phyloP scores from a whole-genome alignment of 305 asterid species.

The Andrographis paniculata region DNA sequence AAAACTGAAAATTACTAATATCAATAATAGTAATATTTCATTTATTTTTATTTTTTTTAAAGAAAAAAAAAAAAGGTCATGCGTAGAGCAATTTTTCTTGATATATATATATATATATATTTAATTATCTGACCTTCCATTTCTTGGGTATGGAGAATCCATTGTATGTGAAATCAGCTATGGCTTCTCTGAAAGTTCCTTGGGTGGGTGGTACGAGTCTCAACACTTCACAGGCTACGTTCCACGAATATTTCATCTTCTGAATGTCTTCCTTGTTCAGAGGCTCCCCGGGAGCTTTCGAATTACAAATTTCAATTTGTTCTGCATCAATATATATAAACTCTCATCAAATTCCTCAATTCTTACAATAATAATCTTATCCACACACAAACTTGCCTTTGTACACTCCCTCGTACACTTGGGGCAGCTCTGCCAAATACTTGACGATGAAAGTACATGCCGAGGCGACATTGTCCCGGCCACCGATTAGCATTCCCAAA shows the following conservation, averaged over 20 bases:
- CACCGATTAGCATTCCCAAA: constrained; percentile 15
- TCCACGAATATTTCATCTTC: constrained; percentile 21
- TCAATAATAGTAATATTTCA: too few relatives aligned
- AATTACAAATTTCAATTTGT: constrained; percentile 17
- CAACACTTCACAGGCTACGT: constrained; percentile 15
- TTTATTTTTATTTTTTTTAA: too few relatives aligned
- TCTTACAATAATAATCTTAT: neutral
- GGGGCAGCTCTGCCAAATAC: constrained; percentile 18
- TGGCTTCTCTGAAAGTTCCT: constrained; percentile 23
- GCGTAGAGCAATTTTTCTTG: too few relatives aligned
- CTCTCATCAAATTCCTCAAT: too few relatives aligned
- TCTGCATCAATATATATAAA: too few relatives aligned
- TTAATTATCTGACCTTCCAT: too few relatives aligned
- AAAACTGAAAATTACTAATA: too few relatives aligned
- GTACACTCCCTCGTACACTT: constrained; percentile 17
- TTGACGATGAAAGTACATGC: constrained; percentile 13
- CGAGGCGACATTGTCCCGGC: constrained; percentile 18
- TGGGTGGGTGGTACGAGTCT: constrained; percentile 19
- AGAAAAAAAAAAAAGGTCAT: too few relatives aligned
- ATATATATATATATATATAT: too few relatives aligned
- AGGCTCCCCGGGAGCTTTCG: constrained; percentile 13
- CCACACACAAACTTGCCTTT: constrained; percentile 5
- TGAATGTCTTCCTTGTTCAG: constrained; percentile 19
- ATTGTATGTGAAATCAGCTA: constrained; percentile 10
- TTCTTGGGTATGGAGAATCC: constrained; percentile 15